Percentiles rank a stretch among this genome's conserved stretches.
Conservation (phyloP, 352 stramenopile species). For the Aphanomyces invadans region DNA sequence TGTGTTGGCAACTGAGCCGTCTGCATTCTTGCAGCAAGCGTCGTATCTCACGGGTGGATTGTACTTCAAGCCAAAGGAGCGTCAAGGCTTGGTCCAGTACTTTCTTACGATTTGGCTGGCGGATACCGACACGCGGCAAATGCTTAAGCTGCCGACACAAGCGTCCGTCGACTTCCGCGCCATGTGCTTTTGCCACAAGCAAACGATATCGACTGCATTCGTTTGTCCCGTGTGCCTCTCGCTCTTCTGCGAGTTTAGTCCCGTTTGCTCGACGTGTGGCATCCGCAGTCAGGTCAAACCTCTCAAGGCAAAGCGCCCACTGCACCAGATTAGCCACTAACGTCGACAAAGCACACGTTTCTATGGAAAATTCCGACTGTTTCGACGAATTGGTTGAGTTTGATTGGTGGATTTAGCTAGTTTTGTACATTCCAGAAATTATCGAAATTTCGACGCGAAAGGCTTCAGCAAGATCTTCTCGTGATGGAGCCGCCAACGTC, state of each 20-base stretch:
- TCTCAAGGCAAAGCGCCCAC: constrained; percentile 37
- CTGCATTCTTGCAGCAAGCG: constrained; percentile 82
- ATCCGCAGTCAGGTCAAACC: constrained; percentile 77
- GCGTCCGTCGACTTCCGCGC: constrained; percentile 83
- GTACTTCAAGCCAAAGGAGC: constrained; percentile 76
- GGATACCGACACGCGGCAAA: constrained; percentile 63
- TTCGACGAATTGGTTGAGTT: too few relatives aligned
- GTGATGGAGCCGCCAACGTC: too few relatives aligned
- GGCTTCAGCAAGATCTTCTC: too few relatives aligned
- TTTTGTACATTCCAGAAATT: too few relatives aligned
- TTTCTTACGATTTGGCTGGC: constrained; percentile 82
- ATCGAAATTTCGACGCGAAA: too few relatives aligned
- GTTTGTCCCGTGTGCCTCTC: constrained; percentile 84
- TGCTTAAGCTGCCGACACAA: constrained; percentile 77
- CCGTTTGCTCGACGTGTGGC: constrained; percentile 81
- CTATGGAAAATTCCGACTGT: too few relatives aligned
- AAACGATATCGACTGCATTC: constrained; percentile 73
- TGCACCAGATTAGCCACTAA: constrained; percentile 2
- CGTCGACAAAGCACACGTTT: too few relatives aligned
- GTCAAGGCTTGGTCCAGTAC: constrained; percentile 68
- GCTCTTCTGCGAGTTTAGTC: constrained; percentile 81
- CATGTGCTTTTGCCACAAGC: constrained; percentile 85
- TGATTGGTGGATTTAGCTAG: too few relatives aligned
- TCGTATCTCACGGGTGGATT: constrained; percentile 80
- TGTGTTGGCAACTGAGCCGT: constrained; percentile 63